These are phyloP conservation scores for Diutina scorzettiae DNA, from an alignment of 1,139 yeast species.

Conservation along the genomic window DNA sequence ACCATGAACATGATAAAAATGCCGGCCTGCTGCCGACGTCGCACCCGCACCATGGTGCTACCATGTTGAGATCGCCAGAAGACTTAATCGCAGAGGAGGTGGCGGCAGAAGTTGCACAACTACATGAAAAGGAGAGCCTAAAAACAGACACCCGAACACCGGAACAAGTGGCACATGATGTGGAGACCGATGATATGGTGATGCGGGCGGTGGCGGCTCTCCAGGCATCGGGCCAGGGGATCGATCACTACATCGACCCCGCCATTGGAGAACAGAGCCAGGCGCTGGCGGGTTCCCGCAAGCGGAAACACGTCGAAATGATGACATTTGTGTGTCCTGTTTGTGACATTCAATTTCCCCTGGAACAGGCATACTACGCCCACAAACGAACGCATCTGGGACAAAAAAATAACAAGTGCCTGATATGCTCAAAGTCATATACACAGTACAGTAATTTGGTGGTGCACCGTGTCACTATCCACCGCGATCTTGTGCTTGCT, in stretches of 20 bases:
- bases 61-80: conserved; percentile 5
- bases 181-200: not conserved
- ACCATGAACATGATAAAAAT: too few relatives aligned
- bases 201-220: conserved; percentile 5
- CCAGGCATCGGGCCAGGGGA: not conserved
- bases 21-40: too few relatives aligned
- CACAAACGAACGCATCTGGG: conserved; percentile 7
- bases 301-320: not conserved
- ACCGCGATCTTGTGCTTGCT: conserved; percentile 9
- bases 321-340: conserved; percentile 4
- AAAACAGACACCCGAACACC: not conserved
- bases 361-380: not conserved
- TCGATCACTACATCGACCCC: conserved; percentile 2
- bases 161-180: not conserved
- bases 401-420: conserved; percentile 10
- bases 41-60: conserved; percentile 1
- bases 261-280: not conserved
- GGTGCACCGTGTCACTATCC: conserved; percentile 10
- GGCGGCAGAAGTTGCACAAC: conserved; percentile 3
- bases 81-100: not conserved
- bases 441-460: conserved; percentile 10
- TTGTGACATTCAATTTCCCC: not conserved
- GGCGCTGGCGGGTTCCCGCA: not conserved
- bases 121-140: not conserved
- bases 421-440: conserved; percentile 10